Evolutionary conservation across 2,329 filamentous ascomycete species (phyloP), one percentile per base, ranked within the genome.

Genomic region (Diaporthe vexans): DNA sequence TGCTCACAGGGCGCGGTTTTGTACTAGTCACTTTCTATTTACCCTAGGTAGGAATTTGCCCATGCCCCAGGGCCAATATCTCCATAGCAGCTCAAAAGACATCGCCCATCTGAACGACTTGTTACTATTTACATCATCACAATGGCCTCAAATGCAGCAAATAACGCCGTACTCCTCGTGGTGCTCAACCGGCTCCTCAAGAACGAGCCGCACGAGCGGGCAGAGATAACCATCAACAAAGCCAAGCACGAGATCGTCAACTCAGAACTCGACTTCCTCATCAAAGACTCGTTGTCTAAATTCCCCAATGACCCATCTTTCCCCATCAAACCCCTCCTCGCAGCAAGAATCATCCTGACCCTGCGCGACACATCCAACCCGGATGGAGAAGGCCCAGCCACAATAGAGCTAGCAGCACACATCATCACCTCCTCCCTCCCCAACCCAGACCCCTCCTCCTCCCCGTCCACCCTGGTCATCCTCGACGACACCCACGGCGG

Each of bases 331-430:
- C 15, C 61, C 9, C 35, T 61, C 24, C 9, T 59, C n/a, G 70
- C 61, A 37, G 70, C 70, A n/a, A 72, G 73, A n/a, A 17, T 73
- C 21, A 57, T 74, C 35, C 26, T 74, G 54, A 51, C 52, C 61
- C n/a, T 69, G 26, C 33, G 73, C 15, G 37, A 35, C 1, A 3
- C 51, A 21, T n/a, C 43, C 51, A n/a, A 24, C 3, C 24, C 29
- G n/a, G n/a, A n/a, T n/a, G n/a, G n/a, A n/a, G n/a, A n/a, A n/a
- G n/a, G n/a, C n/a, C n/a, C n/a, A n/a, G n/a, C n/a, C n/a, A n/a
- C n/a, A n/a, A n/a, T n/a, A n/a, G 29, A 29, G 29, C 29, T 29
- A 0, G 70, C 46, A 56, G 70, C 61, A 29, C 70, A 74, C 54
- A 58, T 37, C 26, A 54, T 24, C 40, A 57, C 43, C 70, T 33